These are phyloP conservation scores for Terana coerulea DNA, from an alignment of 768 basidiomycete genomes.

Conservation along the genomic window DNA sequence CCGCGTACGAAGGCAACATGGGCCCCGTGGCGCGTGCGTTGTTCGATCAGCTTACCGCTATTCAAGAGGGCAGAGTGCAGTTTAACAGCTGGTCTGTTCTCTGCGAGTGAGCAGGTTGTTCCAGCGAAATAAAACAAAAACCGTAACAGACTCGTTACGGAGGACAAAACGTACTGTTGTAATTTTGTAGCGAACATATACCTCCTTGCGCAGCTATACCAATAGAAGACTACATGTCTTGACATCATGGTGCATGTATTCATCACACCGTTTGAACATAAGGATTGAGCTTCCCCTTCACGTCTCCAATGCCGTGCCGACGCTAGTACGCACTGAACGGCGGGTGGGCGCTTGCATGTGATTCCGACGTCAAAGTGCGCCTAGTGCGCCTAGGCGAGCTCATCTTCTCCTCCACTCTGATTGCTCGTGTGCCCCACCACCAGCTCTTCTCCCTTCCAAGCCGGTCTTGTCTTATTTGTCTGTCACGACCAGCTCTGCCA, in stretches of 20 bases:
- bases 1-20: conserved; percentile 46
- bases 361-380: neutral
- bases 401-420: neutral
- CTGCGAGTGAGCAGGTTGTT: conserved; percentile 19
- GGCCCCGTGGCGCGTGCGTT: conserved; percentile 65
- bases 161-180: neutral
- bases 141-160: neutral
- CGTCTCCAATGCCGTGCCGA: no score
- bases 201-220: neutral
- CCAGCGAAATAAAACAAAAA: neutral
- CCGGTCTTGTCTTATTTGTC: conserved; percentile 3
- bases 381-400: neutral
- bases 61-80: conserved; percentile 65
- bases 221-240: no score
- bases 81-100: conserved; percentile 65
- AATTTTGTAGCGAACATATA: neutral
- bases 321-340: no score
- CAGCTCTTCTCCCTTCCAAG: conserved; percentile 1
- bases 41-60: conserved; percentile 67
- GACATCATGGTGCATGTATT: no score
- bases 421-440: neutral
- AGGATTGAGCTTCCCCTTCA: no score
- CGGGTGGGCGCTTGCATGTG: no score
- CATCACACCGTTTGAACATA: no score
- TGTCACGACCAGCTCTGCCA: neutral